Conservation (phyloP, 2,329 filamentous ascomycete species). For the Rhinocladiella similis region DNA sequence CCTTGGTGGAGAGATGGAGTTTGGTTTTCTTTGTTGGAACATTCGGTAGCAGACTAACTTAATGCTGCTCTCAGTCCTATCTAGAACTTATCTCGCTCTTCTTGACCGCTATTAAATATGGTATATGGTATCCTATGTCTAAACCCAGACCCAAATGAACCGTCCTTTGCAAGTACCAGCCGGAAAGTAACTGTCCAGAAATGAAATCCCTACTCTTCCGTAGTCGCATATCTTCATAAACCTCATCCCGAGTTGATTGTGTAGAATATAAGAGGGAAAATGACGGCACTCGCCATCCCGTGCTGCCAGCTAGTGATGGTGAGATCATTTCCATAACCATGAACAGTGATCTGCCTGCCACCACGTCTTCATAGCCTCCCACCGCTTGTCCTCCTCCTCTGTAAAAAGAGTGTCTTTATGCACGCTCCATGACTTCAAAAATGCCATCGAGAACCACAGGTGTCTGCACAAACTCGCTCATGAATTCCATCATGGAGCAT, state of each 20-base stretch:
- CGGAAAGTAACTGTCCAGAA: not conserved
- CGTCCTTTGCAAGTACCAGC: not conserved
- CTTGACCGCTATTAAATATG: not conserved
- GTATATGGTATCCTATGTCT: not conserved
- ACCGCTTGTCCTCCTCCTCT: not conserved
- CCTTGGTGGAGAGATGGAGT: no score
- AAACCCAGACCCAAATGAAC: not conserved
- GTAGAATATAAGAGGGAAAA: no score
- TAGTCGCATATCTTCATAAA: conserved; percentile 8
- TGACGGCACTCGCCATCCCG: not conserved
- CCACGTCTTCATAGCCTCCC: not conserved
- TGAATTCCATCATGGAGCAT: conserved; percentile 24
- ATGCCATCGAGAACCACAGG: conserved; percentile 47
- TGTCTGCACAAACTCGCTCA: conserved; percentile 17
- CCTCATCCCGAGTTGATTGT: not conserved
- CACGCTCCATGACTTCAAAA: conserved; percentile 46
- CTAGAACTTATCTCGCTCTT: not conserved
- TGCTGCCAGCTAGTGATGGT: not conserved
- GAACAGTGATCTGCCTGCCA: not conserved
- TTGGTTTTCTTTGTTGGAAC: no score
- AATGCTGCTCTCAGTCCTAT: not conserved
- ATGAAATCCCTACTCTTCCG: conserved; percentile 3
- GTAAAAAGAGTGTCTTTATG: conserved; percentile 5
- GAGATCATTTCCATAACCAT: not conserved
- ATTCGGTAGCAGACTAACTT: no score